Conservation (phyloP, 2,329 filamentous ascomycete species). For the Fusarium chuoi region DNA sequence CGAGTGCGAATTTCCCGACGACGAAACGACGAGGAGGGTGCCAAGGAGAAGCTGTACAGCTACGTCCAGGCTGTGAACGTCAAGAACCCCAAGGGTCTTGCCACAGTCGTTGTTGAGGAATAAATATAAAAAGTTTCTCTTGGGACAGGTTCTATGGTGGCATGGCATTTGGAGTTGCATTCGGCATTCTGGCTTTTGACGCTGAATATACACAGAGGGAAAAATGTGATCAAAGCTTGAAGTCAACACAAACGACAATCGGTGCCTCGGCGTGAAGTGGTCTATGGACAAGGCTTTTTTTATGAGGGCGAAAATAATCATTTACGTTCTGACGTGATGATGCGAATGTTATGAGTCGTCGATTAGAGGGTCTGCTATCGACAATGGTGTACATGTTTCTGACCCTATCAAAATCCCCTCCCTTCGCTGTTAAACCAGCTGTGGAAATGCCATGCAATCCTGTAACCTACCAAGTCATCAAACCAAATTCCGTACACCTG, state of each 20-base stretch:
- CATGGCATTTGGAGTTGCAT: slow-evolving; percentile 61
- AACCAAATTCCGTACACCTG: slow-evolving; percentile 46
- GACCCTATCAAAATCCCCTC: slow-evolving; percentile 35
- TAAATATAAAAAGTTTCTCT: slow-evolving; percentile 58
- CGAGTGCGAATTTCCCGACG: slow-evolving; percentile 98
- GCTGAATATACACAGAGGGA: slow-evolving; percentile 52
- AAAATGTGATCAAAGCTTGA: slow-evolving; percentile 50
- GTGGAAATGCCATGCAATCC: slow-evolving; percentile 48
- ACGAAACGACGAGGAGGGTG: slow-evolving; percentile 99
- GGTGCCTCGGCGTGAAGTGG: slow-evolving; percentile 45
- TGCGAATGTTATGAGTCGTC: slow-evolving; percentile 39
- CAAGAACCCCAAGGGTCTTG: slow-evolving; percentile 98
- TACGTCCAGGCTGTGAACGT: slow-evolving; percentile 99
- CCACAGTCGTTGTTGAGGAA: slow-evolving; percentile 87
- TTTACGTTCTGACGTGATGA: slow-evolving; percentile 39
- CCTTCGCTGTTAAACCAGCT: slow-evolving; percentile 29
- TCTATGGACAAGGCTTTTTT: slow-evolving; percentile 35
- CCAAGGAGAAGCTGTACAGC: slow-evolving; percentile 99
- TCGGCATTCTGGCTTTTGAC: slow-evolving; percentile 58
- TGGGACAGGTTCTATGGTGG: slow-evolving; percentile 56
- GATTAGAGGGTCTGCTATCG: slow-evolving; percentile 43
- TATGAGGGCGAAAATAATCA: slow-evolving; percentile 39
- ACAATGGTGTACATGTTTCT: slow-evolving; percentile 42
- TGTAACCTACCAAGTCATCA: slow-evolving; percentile 47
- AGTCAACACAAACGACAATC: slow-evolving; percentile 41